These are phyloP conservation scores for Backusella sp. DNA, from an alignment of 192 early-diverging fungal genomes.

Conservation along the genomic window DNA sequence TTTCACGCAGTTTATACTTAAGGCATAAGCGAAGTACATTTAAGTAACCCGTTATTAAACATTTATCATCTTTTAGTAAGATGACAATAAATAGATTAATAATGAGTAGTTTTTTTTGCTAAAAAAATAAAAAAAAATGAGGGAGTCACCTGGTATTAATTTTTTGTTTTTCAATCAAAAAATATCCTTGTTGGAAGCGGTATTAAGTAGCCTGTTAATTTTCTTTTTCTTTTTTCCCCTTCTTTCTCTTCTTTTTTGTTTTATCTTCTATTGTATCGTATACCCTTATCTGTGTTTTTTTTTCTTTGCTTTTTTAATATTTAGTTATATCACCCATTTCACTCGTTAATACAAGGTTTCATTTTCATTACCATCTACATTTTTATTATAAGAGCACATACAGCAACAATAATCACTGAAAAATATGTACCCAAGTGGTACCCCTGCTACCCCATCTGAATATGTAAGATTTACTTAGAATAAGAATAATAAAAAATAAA, in stretches of 20 bases:
- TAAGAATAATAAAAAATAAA: background rate
- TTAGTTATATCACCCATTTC: background rate
- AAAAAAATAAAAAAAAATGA: background rate
- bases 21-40: background rate
- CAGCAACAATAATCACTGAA: background rate
- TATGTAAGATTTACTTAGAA: background rate
- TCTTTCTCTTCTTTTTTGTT: background rate
- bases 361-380: background rate
- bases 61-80: background rate
- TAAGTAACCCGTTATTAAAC: background rate
- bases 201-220: slow-evolving; percentile 1
- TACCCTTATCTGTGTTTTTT: background rate
- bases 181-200: background rate
- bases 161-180: background rate
- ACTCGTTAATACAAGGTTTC: background rate
- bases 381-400: background rate
- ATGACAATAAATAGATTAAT: background rate
- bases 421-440: background rate
- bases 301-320: background rate
- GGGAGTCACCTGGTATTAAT: background rate
- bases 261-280: background rate
- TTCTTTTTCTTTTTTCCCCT: slow-evolving; percentile 1
- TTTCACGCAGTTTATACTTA: background rate
- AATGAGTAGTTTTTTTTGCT: background rate
- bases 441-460: background rate